phyloP scores from a whole-genome alignment of 208 protist species.

The Crithidia acanthocephali region DNA sequence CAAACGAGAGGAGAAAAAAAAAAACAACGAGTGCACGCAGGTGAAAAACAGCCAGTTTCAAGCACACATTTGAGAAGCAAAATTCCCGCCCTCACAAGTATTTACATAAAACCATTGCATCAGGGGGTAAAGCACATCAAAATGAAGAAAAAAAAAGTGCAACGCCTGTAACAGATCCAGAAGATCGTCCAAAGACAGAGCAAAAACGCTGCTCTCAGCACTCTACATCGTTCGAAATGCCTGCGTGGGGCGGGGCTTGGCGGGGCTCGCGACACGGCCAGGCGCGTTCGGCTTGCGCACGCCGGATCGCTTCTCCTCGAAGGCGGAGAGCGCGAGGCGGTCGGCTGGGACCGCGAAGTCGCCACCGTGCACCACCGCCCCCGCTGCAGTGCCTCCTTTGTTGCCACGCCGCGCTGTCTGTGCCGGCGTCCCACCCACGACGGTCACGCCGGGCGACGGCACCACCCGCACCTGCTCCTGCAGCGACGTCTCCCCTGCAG shows the following conservation, averaged over 20 bases:
- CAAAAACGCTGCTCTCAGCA: no score
- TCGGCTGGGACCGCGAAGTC: constrained; percentile 55
- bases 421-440: constrained; percentile 6
- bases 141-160: background rate
- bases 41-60: background rate
- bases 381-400: constrained; percentile 7
- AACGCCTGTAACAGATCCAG: background rate
- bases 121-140: constrained; percentile 3
- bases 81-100: no score
- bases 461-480: constrained; percentile 39
- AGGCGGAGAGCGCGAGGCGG: constrained; percentile 28
- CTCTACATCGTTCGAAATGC: constrained; percentile 6
- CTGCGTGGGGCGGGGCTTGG: background rate
- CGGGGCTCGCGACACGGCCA: background rate
- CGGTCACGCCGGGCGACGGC: constrained; percentile 36
- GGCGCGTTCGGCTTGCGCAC: constrained; percentile 20
- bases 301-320: constrained; percentile 18
- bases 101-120: background rate
- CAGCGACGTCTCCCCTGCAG: constrained; percentile 24
- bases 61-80: no score
- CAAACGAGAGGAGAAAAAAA: no score
- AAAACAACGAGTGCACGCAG: background rate
- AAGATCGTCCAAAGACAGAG: no score
- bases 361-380: constrained; percentile 56
- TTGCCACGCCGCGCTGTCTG: constrained; percentile 2